Evolutionary conservation across 2,329 filamentous ascomycete species (phyloP), one percentile per base, ranked within the genome.

Genomic region (Fusarium hainanense): DNA sequence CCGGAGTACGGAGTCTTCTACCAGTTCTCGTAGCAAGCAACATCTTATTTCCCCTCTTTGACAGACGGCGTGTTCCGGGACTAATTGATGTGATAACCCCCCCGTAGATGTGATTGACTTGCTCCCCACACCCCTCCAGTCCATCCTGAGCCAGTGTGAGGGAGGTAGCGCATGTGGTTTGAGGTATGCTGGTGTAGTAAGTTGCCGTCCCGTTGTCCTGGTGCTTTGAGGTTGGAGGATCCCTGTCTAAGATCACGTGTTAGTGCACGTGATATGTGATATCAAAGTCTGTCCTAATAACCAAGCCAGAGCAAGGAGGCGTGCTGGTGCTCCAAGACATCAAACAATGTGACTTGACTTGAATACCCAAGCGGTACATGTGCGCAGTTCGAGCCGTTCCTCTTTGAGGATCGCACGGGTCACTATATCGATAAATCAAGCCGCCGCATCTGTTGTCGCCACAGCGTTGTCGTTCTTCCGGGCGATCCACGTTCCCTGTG

Each of bases 401-500:
- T 20, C 11, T 6, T 12, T 25, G 21, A 20, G 18, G 7, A 13
- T 23, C 14, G 21, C 23, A 32, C n/a, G n/a, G 18, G 30, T 18
- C 16, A 14, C 14, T 9, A 30, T 23, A 25, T n/a, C 27, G 6
- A 48, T 48, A 27, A 32, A 58, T 74, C 72, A 74, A 21, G 52
- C 66, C n/a, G 52, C 37, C 46, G 48, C 43, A 34, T 50, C 49
- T 51, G 52, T 27, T 21, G 58, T 58, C 10, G 58, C 54, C 16
- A 58, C 34, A 43, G 44, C 55, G 25, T 50, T 52, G 21, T 50
- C 51, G 11, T 48, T 48, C 18, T 54, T 55, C 7, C 63, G 71
- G 18, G 69, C 28, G 16, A 85, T 66, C 87, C 87, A 90, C 1
- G 70, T 74, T 4, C 84, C 86, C 16, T 76, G 75, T 2, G 84